Base-by-base conservation (phyloP, 1,139 yeast genomes). In the Lodderomyces jiufengensis region DNA sequence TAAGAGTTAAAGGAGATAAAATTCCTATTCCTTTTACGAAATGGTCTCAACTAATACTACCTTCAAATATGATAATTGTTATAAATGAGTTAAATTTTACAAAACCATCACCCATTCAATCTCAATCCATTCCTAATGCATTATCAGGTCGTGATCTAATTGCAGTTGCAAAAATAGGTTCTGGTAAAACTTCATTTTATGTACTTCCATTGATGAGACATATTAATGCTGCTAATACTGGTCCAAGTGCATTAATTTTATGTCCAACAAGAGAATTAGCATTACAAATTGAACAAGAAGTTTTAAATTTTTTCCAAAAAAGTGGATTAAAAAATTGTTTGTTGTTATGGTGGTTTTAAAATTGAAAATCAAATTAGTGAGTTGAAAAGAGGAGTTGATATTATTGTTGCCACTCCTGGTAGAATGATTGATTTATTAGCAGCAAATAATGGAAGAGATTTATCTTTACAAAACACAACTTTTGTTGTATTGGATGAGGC, bases 341-440 rank as follows among this genome's bases (percentile, higher is more conserved):
- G 97, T 52, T 92, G 95, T 40, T 90, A 92, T 45, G 98, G 98
- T n/a, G 98, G 98, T 0, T 76, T 95, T 1, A 80, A 87, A 7
- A 78, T 92, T 31, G 86, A 87, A 44, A 69, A 73, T 6, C 97
- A 90, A 53, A 87, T 94, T 31, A 81, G 87, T 3, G 87, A 79
- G 16, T 57, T 90, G 43, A 86, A 85, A 47, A 75, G 78, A 39
- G 95, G 95, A 1, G 79, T 81, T 8, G 90, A 90, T 44, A 72
- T 94, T 8, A 67, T 92, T 2, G 90, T 94, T n/a, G 95, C 96
- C 3, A 94, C 99, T 0, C 98, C 99, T 0, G 99, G 99, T 0
- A 66, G 99, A 45, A 75, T 92, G 48, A 92, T 94, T 40, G 99
- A 94, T 59, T 61, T 94, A 30, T 62, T 94, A 21, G 81, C 95